phyloP scores from a whole-genome alignment of 306 rosid genomes.

The Vigna nakashimae region DNA sequence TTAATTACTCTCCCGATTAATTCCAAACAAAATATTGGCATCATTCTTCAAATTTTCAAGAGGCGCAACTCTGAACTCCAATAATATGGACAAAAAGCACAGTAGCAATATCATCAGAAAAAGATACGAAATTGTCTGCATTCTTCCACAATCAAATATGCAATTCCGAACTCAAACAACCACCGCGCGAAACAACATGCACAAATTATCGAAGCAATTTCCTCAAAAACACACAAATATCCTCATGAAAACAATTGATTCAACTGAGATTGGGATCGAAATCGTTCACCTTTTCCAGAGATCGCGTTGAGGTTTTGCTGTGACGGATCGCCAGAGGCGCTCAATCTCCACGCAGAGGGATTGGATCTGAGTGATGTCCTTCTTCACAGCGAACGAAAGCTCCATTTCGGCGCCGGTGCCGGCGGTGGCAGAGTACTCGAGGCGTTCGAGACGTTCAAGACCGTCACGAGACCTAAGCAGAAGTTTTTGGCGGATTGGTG shows the following conservation, averaged over 20 bases:
- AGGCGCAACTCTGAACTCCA: not conserved
- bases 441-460: constrained; percentile 77
- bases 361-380: constrained; percentile 74
- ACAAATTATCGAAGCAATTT: not conserved
- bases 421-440: constrained; percentile 57
- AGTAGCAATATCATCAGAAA: not conserved
- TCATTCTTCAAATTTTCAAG: constrained; percentile 2
- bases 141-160: not conserved
- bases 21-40: constrained; percentile 5
- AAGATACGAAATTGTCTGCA: not conserved
- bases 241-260: constrained; percentile 12
- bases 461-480: constrained; percentile 62
- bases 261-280: not conserved
- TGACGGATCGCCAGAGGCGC: constrained; percentile 75
- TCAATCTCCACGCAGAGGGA: constrained; percentile 87
- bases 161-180: not conserved
- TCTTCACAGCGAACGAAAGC: constrained; percentile 63
- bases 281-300: constrained; percentile 78
- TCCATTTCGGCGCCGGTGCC: constrained; percentile 49
- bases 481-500: constrained; percentile 74
- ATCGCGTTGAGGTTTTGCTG: constrained; percentile 82
- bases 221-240: not conserved
- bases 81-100: not conserved
- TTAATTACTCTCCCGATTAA: not conserved
- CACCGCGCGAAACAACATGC: not conserved